A percentile compares a stretch with the other conserved stretches of the same genome.
Conservation (phyloP, 2,329 filamentous ascomycete species). For the Fusarium albidum region DNA sequence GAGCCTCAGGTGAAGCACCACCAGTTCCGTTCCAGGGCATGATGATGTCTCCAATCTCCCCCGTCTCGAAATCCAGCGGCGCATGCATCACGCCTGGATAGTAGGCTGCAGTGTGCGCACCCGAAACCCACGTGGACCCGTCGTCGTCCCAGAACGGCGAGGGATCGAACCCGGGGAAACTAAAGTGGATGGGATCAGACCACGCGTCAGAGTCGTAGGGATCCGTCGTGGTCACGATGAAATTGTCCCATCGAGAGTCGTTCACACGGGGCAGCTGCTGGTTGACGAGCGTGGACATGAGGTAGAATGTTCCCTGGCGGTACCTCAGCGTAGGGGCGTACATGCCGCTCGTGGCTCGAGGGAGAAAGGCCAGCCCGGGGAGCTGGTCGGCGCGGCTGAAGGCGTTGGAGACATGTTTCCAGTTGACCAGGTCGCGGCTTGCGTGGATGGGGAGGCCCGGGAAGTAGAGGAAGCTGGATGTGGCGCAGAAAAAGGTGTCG, state of each 20-base stretch:
- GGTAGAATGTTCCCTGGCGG: slow-evolving; percentile 52
- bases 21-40: slow-evolving; percentile 56
- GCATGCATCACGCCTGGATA: slow-evolving; percentile 33
- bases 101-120: slow-evolving; percentile 40
- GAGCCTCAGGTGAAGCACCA: slow-evolving; percentile 50
- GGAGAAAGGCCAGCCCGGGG: slow-evolving; percentile 40
- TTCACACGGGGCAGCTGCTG: slow-evolving; percentile 41
- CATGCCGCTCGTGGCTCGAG: slow-evolving; percentile 46
- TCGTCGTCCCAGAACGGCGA: slow-evolving; percentile 34
- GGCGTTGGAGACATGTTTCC: slow-evolving; percentile 48
- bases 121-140: slow-evolving; percentile 46
- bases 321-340: slow-evolving; percentile 58
- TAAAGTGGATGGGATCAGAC: slow-evolving; percentile 44
- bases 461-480: slow-evolving; percentile 60
- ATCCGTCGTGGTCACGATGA: slow-evolving; percentile 52
- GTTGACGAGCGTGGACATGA: slow-evolving; percentile 52
- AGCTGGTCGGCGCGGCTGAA: slow-evolving; percentile 50
- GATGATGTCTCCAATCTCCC: slow-evolving; percentile 42
- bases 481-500: slow-evolving; percentile 59
- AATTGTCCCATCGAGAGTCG: slow-evolving; percentile 38
- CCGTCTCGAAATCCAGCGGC: slow-evolving; percentile 47
- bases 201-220: slow-evolving; percentile 50
- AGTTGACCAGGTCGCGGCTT: slow-evolving; percentile 57
- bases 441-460: slow-evolving; percentile 62
- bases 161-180: slow-evolving; percentile 32